Base-by-base conservation (phyloP, 768 basidiomycete genomes). In the Tylopilus sp. region DNA sequence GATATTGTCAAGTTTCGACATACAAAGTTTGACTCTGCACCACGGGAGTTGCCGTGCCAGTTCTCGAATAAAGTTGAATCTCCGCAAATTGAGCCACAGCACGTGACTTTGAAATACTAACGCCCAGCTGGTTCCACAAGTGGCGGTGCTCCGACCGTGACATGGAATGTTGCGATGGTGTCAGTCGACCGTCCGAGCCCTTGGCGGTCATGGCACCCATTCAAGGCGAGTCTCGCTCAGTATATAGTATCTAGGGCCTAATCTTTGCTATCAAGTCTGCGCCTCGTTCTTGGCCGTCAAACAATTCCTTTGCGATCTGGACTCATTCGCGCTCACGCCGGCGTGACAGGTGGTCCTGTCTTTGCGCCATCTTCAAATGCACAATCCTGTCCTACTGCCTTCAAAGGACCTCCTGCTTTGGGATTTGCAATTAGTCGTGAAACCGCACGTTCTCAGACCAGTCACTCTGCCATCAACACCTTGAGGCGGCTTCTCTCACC, bases 81-180 rank as follows among this genome's bases (percentile, higher is more conserved):
- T 60, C 67, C 64, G 62, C 60, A 31, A n/a, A 13, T 43, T 39
- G 20, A n/a, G n/a, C n/a, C n/a, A n/a, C n/a, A n/a, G n/a, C 31
- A 54, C 57, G 57, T 56, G 61, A 61, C 38, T 1, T 3, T 10
- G 21, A 47, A 13, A 45, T 49, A 35, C 31, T 22, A 15, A 6
- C 13, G 8, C 12, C n/a, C n/a, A n/a, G n/a, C n/a, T n/a, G n/a
- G n/a, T 49, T 35, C 30, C 11, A 35, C n/a, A 35, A 35, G 33
- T 35, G n/a, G n/a, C 36, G 52, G 21, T 15, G 12, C 17, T 7
- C 36, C 13, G 4, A 31, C 36, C 4, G 31, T 79, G 82, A 76
- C 78, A 86, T 88, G 85, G 84, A 84, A 88, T 88, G 86, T 86
- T 78, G 83, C 82, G 82, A 85, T 85, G 85, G 70, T 73, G 73